Evolutionary conservation across 306 rosid genomes (phyloP).

Genomic region (Dicorynia guianensis): DNA sequence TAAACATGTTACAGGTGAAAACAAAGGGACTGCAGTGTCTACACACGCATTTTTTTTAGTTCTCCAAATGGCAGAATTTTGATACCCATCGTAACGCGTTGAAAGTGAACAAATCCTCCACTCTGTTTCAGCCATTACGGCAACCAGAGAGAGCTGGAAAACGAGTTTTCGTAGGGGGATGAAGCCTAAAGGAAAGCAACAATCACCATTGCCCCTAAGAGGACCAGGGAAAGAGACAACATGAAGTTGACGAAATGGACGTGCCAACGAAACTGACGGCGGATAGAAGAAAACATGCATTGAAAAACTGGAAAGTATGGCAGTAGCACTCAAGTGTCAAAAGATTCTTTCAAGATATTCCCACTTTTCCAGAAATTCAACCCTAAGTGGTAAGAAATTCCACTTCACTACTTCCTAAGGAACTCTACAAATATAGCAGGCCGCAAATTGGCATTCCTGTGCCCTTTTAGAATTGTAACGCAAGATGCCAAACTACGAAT

Average conservation of each 20-base stretch:
- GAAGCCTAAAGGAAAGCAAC: not conserved
- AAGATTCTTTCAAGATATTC: not conserved
- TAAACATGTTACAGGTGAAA: too few relatives aligned
- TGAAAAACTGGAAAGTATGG: not conserved
- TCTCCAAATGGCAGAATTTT: too few relatives aligned
- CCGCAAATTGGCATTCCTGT: slow-evolving; percentile 1
- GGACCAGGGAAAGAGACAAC: not conserved
- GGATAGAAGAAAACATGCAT: not conserved
- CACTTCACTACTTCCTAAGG: not conserved
- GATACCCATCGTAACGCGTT: too few relatives aligned
- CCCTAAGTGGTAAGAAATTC: not conserved
- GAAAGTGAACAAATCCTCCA: too few relatives aligned
- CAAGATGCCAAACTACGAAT: not conserved
- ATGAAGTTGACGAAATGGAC: not conserved
- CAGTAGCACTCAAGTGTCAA: not conserved
- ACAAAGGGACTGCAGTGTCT: too few relatives aligned
- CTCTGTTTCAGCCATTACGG: too few relatives aligned
- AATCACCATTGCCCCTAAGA: not conserved
- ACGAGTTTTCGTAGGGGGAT: not conserved
- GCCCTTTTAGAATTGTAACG: not conserved
- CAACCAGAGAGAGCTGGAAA: not conserved
- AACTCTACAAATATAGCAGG: not conserved
- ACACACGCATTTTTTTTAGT: too few relatives aligned
- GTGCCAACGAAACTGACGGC: not conserved
- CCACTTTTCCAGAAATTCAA: not conserved